These are phyloP conservation scores for Pseudopithomyces chartarum DNA, from an alignment of 2,329 filamentous ascomycete species.

Conservation along the genomic window DNA sequence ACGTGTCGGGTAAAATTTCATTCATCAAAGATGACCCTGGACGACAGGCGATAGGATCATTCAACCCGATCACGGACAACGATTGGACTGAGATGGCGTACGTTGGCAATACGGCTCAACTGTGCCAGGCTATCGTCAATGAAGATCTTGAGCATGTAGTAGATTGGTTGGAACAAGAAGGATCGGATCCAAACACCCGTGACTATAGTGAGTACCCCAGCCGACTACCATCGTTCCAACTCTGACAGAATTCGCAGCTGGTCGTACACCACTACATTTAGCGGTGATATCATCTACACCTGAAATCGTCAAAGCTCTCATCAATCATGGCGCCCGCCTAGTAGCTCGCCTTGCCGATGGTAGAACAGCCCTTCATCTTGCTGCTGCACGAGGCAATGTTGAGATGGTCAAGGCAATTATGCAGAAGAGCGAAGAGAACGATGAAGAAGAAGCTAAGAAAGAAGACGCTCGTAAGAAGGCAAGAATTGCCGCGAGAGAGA, in stretches of 20 bases:
- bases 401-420: constrained; percentile 76
- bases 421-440: constrained; percentile 74
- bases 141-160: constrained; percentile 71
- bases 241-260: constrained; percentile 39
- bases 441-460: constrained; percentile 68
- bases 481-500: constrained; percentile 21
- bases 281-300: constrained; percentile 71
- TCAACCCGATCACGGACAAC: constrained; percentile 79
- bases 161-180: constrained; percentile 71
- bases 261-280: constrained; percentile 78
- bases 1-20: constrained; percentile 72
- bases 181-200: constrained; percentile 72
- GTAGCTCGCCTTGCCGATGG: constrained; percentile 79
- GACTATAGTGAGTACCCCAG: constrained; percentile 23
- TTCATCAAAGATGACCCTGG: constrained; percentile 85
- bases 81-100: constrained; percentile 95
- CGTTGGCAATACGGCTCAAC: constrained; percentile 73
- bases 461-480: constrained; percentile 53
- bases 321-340: constrained; percentile 74
- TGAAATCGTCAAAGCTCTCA: constrained; percentile 71
- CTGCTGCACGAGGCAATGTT: constrained; percentile 69
- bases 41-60: constrained; percentile 72
- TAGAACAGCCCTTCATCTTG: constrained; percentile 80
- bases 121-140: constrained; percentile 83
- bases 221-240: no score